Evolutionary conservation across 192 early-diverging fungal species (phyloP).

Genomic region (Dissophora globulifera): DNA sequence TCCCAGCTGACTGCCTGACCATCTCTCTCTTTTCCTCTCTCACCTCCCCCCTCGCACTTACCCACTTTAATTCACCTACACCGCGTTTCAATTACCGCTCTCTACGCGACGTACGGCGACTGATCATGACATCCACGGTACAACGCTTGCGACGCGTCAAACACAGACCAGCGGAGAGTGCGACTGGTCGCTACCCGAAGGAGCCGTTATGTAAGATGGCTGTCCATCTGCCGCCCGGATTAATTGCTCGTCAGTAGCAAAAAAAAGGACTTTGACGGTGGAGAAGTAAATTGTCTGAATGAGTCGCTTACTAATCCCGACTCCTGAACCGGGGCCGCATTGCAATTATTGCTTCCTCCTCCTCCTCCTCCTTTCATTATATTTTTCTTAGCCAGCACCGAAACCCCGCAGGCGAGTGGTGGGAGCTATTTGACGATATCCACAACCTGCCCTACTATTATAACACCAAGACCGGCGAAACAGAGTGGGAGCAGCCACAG

Average conservation of each 20-base stretch:
- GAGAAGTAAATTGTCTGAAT: too few relatives aligned
- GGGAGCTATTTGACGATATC: constrained; percentile 93
- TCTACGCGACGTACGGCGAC: too few relatives aligned
- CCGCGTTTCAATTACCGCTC: too few relatives aligned
- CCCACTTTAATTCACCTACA: too few relatives aligned
- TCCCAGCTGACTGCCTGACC: too few relatives aligned
- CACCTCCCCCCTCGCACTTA: too few relatives aligned
- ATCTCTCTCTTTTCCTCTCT: too few relatives aligned
- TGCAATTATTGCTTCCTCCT: neutral
- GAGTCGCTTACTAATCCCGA: too few relatives aligned
- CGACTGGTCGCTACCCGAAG: constrained; percentile 69
- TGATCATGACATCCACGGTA: too few relatives aligned
- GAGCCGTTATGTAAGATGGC: constrained; percentile 74
- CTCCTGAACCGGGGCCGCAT: too few relatives aligned
- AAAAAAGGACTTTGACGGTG: too few relatives aligned
- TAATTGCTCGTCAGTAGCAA: neutral
- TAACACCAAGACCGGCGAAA: constrained; percentile 85
- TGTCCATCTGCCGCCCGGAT: neutral
- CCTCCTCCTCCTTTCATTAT: neutral
- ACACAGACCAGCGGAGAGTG: constrained; percentile 85
- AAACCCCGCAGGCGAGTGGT: constrained; percentile 90
- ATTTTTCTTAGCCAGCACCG: constrained; percentile 67
- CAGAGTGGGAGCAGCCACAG: constrained; percentile 88
- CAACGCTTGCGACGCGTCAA: too few relatives aligned
- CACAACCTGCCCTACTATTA: constrained; percentile 93